Conservation (phyloP, 2,329 filamentous ascomycete species). For the Escovopsis weberi region DNA sequence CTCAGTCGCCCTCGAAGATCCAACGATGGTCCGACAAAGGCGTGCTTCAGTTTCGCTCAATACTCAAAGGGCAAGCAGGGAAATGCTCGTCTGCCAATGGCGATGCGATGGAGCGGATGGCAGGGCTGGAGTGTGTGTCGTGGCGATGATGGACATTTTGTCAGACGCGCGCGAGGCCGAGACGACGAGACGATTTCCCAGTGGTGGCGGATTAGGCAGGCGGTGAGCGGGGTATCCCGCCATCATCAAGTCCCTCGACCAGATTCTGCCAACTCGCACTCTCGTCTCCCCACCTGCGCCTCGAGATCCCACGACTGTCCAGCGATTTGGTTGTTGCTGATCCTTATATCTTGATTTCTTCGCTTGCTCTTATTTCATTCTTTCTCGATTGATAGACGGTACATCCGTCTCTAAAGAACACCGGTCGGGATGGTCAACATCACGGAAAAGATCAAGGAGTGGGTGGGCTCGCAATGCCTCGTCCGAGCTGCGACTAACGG, state of each 20-base stretch:
- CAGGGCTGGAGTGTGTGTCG: too few relatives aligned
- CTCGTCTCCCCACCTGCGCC: too few relatives aligned
- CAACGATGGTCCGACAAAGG: too few relatives aligned
- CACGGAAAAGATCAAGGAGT: conserved; percentile 99
- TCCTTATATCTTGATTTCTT: conserved; percentile 7
- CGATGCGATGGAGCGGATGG: too few relatives aligned
- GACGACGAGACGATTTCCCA: conserved; percentile 1
- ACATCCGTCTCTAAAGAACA: conserved; percentile 17
- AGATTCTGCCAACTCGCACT: conserved; percentile 12
- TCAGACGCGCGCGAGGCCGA: conserved; percentile 11
- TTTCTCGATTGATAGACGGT: conserved; percentile 11
- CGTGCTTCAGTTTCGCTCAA: too few relatives aligned
- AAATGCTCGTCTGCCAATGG: too few relatives aligned
- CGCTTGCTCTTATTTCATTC: background rate
- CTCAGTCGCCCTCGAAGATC: too few relatives aligned
- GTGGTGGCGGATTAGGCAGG: conserved; percentile 11
- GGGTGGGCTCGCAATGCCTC: conserved; percentile 18
- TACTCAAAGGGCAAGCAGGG: too few relatives aligned
- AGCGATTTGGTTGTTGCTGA: too few relatives aligned
- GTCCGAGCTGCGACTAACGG: conserved; percentile 9
- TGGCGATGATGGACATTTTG: background rate
- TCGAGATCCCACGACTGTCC: too few relatives aligned
- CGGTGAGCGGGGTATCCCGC: conserved; percentile 13
- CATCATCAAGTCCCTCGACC: too few relatives aligned
- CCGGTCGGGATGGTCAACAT: conserved; percentile 82